Conservation (phyloP, 768 basidiomycete genomes). For the Cytidiella melzeri region DNA sequence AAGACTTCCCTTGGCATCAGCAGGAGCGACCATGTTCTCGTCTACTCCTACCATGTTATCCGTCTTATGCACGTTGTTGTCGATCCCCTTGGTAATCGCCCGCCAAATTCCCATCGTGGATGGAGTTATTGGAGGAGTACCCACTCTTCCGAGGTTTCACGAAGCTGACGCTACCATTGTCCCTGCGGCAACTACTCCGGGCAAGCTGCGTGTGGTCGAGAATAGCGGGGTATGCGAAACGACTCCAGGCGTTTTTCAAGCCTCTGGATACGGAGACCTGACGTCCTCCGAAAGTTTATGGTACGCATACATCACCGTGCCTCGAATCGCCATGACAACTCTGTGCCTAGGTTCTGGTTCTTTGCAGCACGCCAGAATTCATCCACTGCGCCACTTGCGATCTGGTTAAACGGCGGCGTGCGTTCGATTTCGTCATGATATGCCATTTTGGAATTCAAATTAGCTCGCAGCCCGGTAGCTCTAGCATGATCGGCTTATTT, state of each 20-base stretch:
- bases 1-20: neutral
- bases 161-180: neutral
- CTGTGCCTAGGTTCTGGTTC: slow-evolving; percentile 55
- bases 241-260: slow-evolving; percentile 54
- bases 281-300: slow-evolving; percentile 52
- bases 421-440: slow-evolving; percentile 7
- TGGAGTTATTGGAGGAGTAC: slow-evolving; percentile 46
- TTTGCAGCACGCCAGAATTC: slow-evolving; percentile 60
- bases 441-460: neutral
- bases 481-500: slow-evolving; percentile 31
- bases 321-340: neutral
- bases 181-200: slow-evolving; percentile 29
- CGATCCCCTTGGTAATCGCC: slow-evolving; percentile 17
- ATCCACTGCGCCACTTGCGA: slow-evolving; percentile 51
- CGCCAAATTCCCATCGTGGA: slow-evolving; percentile 43
- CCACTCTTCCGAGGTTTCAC: slow-evolving; percentile 5
- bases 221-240: slow-evolving; percentile 65
- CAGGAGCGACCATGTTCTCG: neutral
- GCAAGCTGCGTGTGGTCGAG: slow-evolving; percentile 48
- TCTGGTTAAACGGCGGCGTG: slow-evolving; percentile 60
- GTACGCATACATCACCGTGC: slow-evolving; percentile 24
- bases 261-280: slow-evolving; percentile 60
- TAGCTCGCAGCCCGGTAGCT: slow-evolving; percentile 29
- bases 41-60: neutral
- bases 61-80: slow-evolving; percentile 6